phyloP scores from a whole-genome alignment of 2,329 filamentous ascomycete genomes.

The Periconia digitata region DNA sequence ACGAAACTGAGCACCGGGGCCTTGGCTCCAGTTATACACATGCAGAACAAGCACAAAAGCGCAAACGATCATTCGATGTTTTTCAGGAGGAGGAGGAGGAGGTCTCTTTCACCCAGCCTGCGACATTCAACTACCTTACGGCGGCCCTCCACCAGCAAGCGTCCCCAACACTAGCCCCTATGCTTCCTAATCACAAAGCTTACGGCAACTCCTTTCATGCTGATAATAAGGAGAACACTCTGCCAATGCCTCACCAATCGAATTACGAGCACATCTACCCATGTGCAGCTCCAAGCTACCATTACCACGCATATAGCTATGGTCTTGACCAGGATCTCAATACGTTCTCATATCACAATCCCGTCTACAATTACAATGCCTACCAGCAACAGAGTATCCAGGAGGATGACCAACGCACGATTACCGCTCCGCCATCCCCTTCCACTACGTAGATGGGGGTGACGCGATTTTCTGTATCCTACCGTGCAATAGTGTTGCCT shows the following conservation, averaged over 20 bases:
- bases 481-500: too few relatives aligned
- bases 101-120: conserved; percentile 34
- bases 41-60: conserved; percentile 30
- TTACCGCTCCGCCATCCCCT: conserved; percentile 41
- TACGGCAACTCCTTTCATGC: conserved; percentile 31
- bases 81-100: conserved; percentile 46
- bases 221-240: conserved; percentile 38
- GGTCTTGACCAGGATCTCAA: conserved; percentile 32
- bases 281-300: conserved; percentile 24
- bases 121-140: conserved; percentile 37
- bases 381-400: conserved; percentile 28
- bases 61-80: conserved; percentile 44
- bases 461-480: too few relatives aligned
- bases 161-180: conserved; percentile 27
- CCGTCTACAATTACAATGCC: conserved; percentile 23
- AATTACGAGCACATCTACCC: conserved; percentile 26
- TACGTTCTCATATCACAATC: conserved; percentile 25
- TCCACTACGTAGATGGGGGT: conserved; percentile 22
- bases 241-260: conserved; percentile 26
- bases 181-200: conserved; percentile 29
- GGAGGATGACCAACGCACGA: conserved; percentile 38
- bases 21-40: conserved; percentile 33
- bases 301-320: conserved; percentile 32
- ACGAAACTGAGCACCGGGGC: conserved; percentile 33
- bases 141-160: conserved; percentile 31